These are phyloP conservation scores for Mucor velutinosus DNA, from an alignment of 371 early-diverging fungal species.

Conservation along the genomic window DNA sequence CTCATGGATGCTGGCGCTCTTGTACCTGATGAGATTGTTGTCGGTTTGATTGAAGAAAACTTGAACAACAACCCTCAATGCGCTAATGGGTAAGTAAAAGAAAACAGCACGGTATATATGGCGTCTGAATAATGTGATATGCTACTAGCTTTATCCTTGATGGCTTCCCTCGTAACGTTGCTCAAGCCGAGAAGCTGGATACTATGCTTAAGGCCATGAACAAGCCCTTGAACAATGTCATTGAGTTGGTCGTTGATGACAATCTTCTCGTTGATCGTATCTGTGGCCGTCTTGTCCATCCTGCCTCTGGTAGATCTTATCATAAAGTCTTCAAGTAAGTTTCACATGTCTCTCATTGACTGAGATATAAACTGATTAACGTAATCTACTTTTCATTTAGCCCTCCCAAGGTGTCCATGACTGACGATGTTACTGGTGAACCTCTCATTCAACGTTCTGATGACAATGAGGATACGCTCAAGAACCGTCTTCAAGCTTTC, in stretches of 20 bases:
- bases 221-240: slow-evolving; percentile 85
- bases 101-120: not conserved
- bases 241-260: slow-evolving; percentile 95
- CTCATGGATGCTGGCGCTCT: slow-evolving; percentile 98
- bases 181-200: slow-evolving; percentile 98
- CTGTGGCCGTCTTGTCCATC: slow-evolving; percentile 95
- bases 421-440: slow-evolving; percentile 97
- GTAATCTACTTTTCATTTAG: slow-evolving; percentile 15
- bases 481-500: slow-evolving; percentile 93
- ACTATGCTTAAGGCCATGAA: slow-evolving; percentile 85
- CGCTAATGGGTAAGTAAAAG: slow-evolving; percentile 73
- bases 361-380: slow-evolving; percentile 1
- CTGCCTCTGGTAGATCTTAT: slow-evolving; percentile 95
- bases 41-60: slow-evolving; percentile 95
- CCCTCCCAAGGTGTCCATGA: slow-evolving; percentile 92
- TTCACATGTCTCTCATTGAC: not conserved
- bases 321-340: slow-evolving; percentile 89
- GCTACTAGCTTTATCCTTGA: slow-evolving; percentile 91
- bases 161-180: slow-evolving; percentile 99
- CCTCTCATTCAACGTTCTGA: slow-evolving; percentile 97
- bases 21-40: slow-evolving; percentile 98
- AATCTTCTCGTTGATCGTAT: slow-evolving; percentile 92
- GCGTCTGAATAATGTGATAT: not conserved
- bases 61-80: slow-evolving; percentile 90
- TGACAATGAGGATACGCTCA: slow-evolving; percentile 94